phyloP scores from a whole-genome alignment of 75 land plant species.

The Pinus taeda region DNA sequence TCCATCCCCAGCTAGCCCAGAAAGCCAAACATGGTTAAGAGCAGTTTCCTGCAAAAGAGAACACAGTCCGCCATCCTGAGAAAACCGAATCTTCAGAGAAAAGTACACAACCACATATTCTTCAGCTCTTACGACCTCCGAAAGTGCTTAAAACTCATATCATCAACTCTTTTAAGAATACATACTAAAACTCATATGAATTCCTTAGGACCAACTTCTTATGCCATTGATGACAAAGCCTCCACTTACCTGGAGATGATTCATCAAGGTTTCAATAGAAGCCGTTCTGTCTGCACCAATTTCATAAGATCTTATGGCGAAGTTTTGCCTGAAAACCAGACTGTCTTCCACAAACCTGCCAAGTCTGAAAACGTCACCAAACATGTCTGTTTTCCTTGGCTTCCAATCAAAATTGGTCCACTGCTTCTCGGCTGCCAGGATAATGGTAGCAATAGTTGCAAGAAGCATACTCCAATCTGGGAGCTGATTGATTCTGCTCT shows the following conservation, averaged over 20 bases:
- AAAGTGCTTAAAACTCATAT: no score
- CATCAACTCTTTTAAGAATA: background rate
- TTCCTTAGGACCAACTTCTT: background rate
- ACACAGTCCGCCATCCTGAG: background rate
- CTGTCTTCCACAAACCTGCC: slow-evolving; percentile 64
- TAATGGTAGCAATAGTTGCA: slow-evolving; percentile 75
- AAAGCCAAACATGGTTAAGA: slow-evolving; percentile 68
- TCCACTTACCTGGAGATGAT: slow-evolving; percentile 63
- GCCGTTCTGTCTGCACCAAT: slow-evolving; percentile 76
- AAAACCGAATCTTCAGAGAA: background rate
- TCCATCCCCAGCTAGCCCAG: slow-evolving; percentile 74
- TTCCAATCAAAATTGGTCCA: slow-evolving; percentile 42
- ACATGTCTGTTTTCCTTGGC: slow-evolving; percentile 22
- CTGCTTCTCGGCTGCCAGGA: slow-evolving; percentile 83
- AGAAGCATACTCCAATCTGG: slow-evolving; percentile 87
- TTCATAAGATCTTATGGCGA: slow-evolving; percentile 76
- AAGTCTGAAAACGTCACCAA: slow-evolving; percentile 39
- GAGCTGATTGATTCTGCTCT: slow-evolving; percentile 62
- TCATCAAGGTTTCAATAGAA: slow-evolving; percentile 70
- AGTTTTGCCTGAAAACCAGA: slow-evolving; percentile 68
- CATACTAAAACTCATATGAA: background rate
- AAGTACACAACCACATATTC: background rate
- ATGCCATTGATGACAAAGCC: background rate
- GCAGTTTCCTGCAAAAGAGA: slow-evolving; percentile 57
- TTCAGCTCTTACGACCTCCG: no score